phyloP scores from a whole-genome alignment of 148 eudicot species.

The Rhododendron mucronatum region DNA sequence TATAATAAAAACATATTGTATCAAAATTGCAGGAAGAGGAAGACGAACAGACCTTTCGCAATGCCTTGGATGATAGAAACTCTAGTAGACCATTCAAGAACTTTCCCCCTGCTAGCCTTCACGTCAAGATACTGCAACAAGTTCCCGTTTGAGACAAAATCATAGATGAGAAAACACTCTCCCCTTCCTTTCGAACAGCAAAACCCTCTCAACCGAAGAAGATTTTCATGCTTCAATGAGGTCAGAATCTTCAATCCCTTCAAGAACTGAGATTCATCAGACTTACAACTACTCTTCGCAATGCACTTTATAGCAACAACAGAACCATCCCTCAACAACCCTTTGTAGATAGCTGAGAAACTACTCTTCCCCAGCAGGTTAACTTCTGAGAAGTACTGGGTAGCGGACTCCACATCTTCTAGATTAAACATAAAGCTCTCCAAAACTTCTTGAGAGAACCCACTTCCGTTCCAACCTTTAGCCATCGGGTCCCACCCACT shows the following conservation, averaged over 20 bases:
- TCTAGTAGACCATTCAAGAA: slow-evolving; percentile 72
- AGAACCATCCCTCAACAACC: slow-evolving; percentile 74
- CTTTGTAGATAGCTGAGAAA: slow-evolving; percentile 73
- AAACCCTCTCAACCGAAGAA: slow-evolving; percentile 72
- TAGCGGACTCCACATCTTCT: slow-evolving; percentile 82
- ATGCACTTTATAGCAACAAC: slow-evolving; percentile 73
- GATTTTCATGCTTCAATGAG: slow-evolving; percentile 74
- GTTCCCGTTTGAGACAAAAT: slow-evolving; percentile 70
- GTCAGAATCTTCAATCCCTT: slow-evolving; percentile 73
- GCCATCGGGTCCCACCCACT: slow-evolving; percentile 84
- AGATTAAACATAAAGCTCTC: slow-evolving; percentile 70
- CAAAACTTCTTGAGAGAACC: slow-evolving; percentile 53
- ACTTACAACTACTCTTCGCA: slow-evolving; percentile 69
- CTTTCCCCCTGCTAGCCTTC: slow-evolving; percentile 38
- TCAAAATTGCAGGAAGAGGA: background rate
- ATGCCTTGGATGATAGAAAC: slow-evolving; percentile 74
- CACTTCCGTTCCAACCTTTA: slow-evolving; percentile 33
- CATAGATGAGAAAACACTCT: slow-evolving; percentile 83
- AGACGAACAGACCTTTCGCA: slow-evolving; percentile 61
- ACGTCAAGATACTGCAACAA: slow-evolving; percentile 66
- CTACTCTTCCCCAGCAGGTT: slow-evolving; percentile 74
- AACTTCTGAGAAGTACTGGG: slow-evolving; percentile 70
- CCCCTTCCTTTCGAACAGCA: slow-evolving; percentile 89
- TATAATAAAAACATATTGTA: background rate
- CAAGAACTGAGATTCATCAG: slow-evolving; percentile 76